Percentiles rank a stretch among this genome's conserved stretches.
Conservation (phyloP, 768 basidiomycete genomes). For the Tylopilus plumbeoviolaceoides region DNA sequence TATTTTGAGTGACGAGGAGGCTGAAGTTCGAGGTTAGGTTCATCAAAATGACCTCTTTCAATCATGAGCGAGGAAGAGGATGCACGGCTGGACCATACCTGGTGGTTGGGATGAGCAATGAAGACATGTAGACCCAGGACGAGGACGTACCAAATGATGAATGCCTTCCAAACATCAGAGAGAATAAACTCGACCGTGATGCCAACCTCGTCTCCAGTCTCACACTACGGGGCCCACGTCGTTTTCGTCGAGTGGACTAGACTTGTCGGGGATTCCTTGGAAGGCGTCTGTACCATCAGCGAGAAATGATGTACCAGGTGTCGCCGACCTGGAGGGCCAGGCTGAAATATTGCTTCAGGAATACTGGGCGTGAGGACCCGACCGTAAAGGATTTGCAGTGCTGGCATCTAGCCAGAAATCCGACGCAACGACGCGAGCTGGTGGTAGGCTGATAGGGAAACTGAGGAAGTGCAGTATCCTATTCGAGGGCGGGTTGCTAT, state of each 20-base stretch:
- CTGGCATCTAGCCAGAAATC: too few relatives aligned
- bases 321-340: slow-evolving; percentile 46
- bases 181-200: slow-evolving; percentile 76
- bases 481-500: too few relatives aligned
- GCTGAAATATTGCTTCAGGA: too few relatives aligned
- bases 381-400: too few relatives aligned
- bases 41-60: slow-evolving; percentile 46
- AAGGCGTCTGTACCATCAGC: slow-evolving; percentile 72
- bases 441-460: too few relatives aligned
- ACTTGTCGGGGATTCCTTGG: slow-evolving; percentile 64
- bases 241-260: slow-evolving; percentile 55
- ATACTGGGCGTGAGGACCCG: too few relatives aligned
- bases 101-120: not conserved
- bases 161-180: slow-evolving; percentile 60
- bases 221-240: slow-evolving; percentile 73
- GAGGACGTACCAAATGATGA: slow-evolving; percentile 52
- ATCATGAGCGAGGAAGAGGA: slow-evolving; percentile 68
- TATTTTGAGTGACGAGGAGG: slow-evolving; percentile 59
- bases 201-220: too few relatives aligned
- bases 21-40: slow-evolving; percentile 62
- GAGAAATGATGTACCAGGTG: slow-evolving; percentile 74
- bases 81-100: slow-evolving; percentile 69
- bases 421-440: too few relatives aligned
- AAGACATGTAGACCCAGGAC: not conserved
- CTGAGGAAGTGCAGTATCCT: too few relatives aligned